A percentile compares a stretch with the other conserved stretches of the same genome.
Conservation (phyloP, 805 yeast genomes). For the Candida fluviatilis region DNA sequence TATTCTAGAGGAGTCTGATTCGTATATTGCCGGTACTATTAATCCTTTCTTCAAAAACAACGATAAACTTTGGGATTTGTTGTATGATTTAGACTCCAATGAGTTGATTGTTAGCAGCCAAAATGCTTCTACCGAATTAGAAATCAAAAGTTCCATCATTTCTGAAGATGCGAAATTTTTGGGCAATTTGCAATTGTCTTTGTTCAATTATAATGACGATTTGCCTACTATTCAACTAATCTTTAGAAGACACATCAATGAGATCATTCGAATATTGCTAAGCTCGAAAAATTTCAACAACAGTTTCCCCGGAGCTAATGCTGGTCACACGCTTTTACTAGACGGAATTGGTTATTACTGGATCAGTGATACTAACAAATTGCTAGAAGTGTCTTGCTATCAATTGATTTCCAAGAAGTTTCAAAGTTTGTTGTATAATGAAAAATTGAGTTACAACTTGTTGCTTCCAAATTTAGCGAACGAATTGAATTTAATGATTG, state of each 20-base stretch:
- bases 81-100: conserved; percentile 55
- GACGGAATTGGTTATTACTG: conserved; percentile 43
- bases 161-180: conserved; percentile 43
- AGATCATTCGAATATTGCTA: conserved; percentile 34
- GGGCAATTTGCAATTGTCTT: conserved; percentile 37
- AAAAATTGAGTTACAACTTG: conserved; percentile 29
- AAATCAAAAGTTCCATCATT: conserved; percentile 33
- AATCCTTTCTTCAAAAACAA: conserved; percentile 59
- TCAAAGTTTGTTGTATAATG: conserved; percentile 28
- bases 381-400: conserved; percentile 38
- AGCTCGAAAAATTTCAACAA: conserved; percentile 33
- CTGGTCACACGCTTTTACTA: conserved; percentile 20
- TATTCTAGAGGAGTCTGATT: conserved; percentile 35
- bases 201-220: conserved; percentile 44
- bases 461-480: conserved; percentile 33
- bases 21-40: conserved; percentile 61
- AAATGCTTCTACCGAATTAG: conserved; percentile 12
- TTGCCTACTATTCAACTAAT: conserved; percentile 41
- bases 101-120: conserved; percentile 30
- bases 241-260: conserved; percentile 42
- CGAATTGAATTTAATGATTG: conserved; percentile 40
- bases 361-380: conserved; percentile 38
- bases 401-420: conserved; percentile 34
- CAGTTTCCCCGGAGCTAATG: conserved; percentile 12
- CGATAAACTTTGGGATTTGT: conserved; percentile 54